Conservation (phyloP, 805 yeast species). For the Isabelozyma gotoi region DNA sequence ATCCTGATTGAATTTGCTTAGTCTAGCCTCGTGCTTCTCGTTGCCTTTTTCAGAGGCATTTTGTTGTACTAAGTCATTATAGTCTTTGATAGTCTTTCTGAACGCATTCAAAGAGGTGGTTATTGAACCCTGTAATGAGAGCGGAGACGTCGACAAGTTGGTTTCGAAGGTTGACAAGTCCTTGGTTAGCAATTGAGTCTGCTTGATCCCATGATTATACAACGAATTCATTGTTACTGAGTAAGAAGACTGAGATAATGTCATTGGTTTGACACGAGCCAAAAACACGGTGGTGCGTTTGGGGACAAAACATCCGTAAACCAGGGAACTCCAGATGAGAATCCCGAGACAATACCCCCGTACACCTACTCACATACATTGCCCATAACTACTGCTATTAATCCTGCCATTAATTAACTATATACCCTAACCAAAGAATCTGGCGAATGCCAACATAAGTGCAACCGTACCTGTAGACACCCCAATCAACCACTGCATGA, state of each 20-base stretch:
- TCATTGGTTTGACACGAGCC: not conserved
- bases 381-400: not conserved
- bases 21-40: slow-evolving; percentile 52
- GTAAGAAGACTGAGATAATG: not conserved
- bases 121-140: slow-evolving; percentile 72
- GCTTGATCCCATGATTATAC: slow-evolving; percentile 87
- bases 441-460: slow-evolving; percentile 83
- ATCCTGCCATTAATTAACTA: not conserved
- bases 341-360: not conserved
- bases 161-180: slow-evolving; percentile 69
- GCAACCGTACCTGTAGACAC: slow-evolving; percentile 98
- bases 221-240: slow-evolving; percentile 61
- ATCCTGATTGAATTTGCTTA: slow-evolving; percentile 55
- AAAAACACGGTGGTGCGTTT: not conserved
- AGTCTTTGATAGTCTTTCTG: slow-evolving; percentile 72
- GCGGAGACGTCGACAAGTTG: slow-evolving; percentile 66
- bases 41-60: slow-evolving; percentile 58
- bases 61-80: slow-evolving; percentile 56
- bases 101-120: slow-evolving; percentile 80
- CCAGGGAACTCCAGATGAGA: not conserved
- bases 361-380: too few relatives aligned
- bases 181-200: slow-evolving; percentile 66
- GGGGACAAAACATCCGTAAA: not conserved
- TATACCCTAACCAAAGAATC: slow-evolving; percentile 58
- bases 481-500: slow-evolving; percentile 97